Evolutionary conservation across 768 basidiomycete genomes (phyloP).

Genomic region (Cantharellus cinnabarinus): DNA sequence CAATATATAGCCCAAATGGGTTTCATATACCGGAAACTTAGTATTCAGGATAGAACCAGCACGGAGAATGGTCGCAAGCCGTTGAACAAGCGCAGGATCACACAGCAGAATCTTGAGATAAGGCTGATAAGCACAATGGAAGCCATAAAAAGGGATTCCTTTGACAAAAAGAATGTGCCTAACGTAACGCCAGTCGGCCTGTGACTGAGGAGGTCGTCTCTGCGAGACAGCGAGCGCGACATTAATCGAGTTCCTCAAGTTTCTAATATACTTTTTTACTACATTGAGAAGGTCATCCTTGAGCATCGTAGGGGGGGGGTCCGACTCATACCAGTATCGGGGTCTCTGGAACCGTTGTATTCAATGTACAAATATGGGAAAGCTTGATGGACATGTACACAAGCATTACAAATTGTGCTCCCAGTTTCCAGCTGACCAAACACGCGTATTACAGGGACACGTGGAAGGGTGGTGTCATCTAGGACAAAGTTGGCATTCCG

Average conservation of each 20-base stretch:
- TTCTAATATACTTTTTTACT: conserved; percentile 59
- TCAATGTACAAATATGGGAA: conserved; percentile 88
- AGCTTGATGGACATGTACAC: conserved; percentile 80
- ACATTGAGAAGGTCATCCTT: background rate
- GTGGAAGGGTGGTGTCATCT: conserved; percentile 12
- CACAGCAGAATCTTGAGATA: conserved; percentile 72
- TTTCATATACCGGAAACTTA: conserved; percentile 66
- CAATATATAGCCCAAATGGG: conserved; percentile 68
- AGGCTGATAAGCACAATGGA: conserved; percentile 61
- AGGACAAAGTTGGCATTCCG: conserved; percentile 11
- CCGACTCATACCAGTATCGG: conserved; percentile 32
- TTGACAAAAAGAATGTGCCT: conserved; percentile 73
- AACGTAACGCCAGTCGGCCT: conserved; percentile 17
- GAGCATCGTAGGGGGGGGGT: background rate
- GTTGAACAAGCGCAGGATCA: conserved; percentile 48
- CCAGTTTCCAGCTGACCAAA: conserved; percentile 31
- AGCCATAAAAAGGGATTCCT: conserved; percentile 92
- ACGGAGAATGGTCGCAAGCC: conserved; percentile 54
- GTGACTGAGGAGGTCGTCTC: conserved; percentile 13
- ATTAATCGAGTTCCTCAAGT: conserved; percentile 57
- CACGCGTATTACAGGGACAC: conserved; percentile 65
- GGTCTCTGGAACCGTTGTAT: conserved; percentile 47
- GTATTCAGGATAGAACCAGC: conserved; percentile 69
- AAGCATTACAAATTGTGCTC: conserved; percentile 28
- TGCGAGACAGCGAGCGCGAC: conserved; percentile 69